Evolutionary conservation across 495 filamentous ascomycete species (phyloP), one percentile per base, ranked within the genome.

Genomic region (Trichoderma virens): DNA sequence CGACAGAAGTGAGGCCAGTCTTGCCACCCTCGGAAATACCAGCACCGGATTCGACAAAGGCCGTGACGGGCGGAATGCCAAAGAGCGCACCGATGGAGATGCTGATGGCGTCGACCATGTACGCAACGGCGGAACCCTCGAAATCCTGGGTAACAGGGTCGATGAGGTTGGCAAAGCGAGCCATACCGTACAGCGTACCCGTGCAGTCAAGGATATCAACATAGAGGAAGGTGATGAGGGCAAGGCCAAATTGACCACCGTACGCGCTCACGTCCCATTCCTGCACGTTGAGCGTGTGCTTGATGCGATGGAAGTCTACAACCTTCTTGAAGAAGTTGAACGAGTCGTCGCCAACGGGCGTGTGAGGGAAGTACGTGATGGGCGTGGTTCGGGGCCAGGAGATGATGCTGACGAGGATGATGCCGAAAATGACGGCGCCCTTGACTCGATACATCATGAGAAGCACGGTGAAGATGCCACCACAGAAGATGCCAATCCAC

Each of bases 321-420:
- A 93, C 88, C 70, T 92, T 80, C 71, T 88, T 89, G 81, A 93
- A 93, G 77, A 92, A 94, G 64, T 92, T 81, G 75, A 93, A 93
- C 60, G 70, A 77, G 71, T 74, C 77, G 63, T 90, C 76, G 31
- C 90, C 90, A 8, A 86, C 70, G 0, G 74, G 71, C 0, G 83
- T 90, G 66, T 92, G 80, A 0, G 90, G 90, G 74, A 93, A 93
- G 68, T 87, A 89, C 4, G 90, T 91, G 51, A 93, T 87, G 0
- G 82, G 70, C 2, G 89, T 91, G 5, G 78, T 73, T 20, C 90
- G 82, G 0, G 90, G 90, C 90, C 90, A 93, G 7, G 88, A 91
- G 71, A 92, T 91, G 71, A 93, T 87, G 38, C 88, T 90, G 20
- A 93, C 90, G 28, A 93, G 81, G 28, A 91, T 72, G 63, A 93